These are phyloP conservation scores for Rhytidiadelphus loreus DNA, from an alignment of 225 moss, liverwort and hornwort species.

Conservation along the genomic window DNA sequence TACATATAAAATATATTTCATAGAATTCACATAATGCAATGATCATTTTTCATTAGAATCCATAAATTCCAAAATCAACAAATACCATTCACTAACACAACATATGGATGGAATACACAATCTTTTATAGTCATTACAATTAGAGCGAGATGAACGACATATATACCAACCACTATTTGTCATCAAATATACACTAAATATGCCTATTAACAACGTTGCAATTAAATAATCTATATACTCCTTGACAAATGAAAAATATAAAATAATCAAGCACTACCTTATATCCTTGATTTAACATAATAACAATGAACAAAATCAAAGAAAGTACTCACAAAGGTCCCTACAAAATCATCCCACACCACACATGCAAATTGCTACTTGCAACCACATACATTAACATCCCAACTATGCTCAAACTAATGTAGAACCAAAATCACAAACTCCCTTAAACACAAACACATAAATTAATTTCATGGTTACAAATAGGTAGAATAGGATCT, in stretches of 20 bases:
- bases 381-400: neutral
- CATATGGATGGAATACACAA: neutral
- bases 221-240: neutral
- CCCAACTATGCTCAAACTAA: neutral
- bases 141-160: accelerated
- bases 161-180: neutral
- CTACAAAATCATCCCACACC: neutral
- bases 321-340: accelerated
- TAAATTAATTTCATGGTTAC: neutral
- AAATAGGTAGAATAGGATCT: too few relatives aligned
- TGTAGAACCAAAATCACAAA: neutral
- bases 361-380: neutral
- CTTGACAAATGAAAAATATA: neutral
- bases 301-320: neutral
- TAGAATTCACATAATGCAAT: neutral
- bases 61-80: neutral
- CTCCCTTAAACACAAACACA: neutral
- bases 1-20: neutral
- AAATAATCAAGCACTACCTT: neutral
- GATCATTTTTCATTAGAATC: accelerated
- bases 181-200: neutral
- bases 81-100: too few relatives aligned
- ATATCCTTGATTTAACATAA: neutral
- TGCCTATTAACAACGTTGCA: neutral
- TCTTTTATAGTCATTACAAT: neutral